Evolutionary conservation across 305 asterid genomes (phyloP).

Genomic region (Vinca major): DNA sequence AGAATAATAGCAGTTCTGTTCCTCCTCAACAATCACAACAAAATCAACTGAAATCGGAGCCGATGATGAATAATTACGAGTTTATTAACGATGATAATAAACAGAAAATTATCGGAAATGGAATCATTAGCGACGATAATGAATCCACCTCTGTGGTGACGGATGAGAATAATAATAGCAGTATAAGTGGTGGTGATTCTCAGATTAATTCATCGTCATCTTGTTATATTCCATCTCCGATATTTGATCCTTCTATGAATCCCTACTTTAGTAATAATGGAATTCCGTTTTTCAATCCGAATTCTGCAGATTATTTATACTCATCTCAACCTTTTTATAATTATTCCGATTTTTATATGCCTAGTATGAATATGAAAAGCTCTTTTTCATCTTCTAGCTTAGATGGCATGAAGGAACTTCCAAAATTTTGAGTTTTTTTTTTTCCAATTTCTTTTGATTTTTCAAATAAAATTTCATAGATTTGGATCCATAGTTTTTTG

Average conservation of each 20-base stretch:
- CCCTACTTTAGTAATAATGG: conserved; percentile 9
- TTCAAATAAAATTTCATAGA: not conserved
- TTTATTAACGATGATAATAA: not conserved
- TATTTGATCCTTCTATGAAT: conserved; percentile 15
- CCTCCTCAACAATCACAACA: not conserved
- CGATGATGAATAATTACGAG: not conserved
- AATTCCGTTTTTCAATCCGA: conserved; percentile 13
- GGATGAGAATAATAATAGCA: conserved; percentile 17
- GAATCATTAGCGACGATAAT: conserved; percentile 17
- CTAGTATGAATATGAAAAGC: conserved; percentile 18
- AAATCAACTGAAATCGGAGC: conserved; percentile 1
- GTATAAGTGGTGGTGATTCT: conserved; percentile 6
- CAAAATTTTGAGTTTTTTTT: conserved; percentile 16
- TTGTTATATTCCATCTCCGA: conserved; percentile 4
- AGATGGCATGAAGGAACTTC: conserved; percentile 25
- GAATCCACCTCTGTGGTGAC: conserved; percentile 26
- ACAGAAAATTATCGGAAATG: not conserved
- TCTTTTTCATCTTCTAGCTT: conserved; percentile 19
- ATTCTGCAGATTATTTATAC: conserved; percentile 17
- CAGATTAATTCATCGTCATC: conserved; percentile 14
- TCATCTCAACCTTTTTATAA: conserved; percentile 18
- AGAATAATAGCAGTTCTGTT: not conserved
- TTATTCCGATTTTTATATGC: conserved; percentile 21
- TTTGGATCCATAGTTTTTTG: not conserved
- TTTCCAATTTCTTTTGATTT: not conserved